phyloP scores from a whole-genome alignment of 805 yeast species.

The Lipomyces japonicus region DNA sequence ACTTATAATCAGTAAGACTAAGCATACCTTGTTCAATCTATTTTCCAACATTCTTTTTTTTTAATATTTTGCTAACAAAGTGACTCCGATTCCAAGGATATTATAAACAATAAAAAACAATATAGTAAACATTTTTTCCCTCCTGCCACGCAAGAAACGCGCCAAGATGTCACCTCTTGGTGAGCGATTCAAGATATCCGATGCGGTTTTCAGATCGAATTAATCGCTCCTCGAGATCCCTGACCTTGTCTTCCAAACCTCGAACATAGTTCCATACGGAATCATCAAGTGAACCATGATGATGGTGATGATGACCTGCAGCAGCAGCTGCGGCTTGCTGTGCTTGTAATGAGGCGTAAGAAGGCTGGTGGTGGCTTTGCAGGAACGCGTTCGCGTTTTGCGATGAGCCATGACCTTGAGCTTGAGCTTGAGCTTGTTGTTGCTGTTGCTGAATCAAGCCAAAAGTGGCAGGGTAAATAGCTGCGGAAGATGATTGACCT shows the following conservation, averaged over 20 bases:
- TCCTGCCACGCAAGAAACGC: no score
- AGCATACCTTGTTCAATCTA: no score
- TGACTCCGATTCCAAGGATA: no score
- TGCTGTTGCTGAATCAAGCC: neutral
- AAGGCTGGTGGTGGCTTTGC: slow-evolving; percentile 13
- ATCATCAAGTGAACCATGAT: slow-evolving; percentile 23
- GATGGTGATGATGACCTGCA: slow-evolving; percentile 1
- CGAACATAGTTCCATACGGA: slow-evolving; percentile 30
- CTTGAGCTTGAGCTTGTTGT: neutral
- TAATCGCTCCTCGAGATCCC: slow-evolving; percentile 36
- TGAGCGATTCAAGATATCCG: slow-evolving; percentile 21
- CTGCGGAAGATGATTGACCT: slow-evolving; percentile 11
- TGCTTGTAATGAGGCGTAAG: slow-evolving; percentile 9
- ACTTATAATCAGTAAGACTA: no score
- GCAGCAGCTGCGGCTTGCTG: slow-evolving; percentile 1
- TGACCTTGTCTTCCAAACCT: slow-evolving; percentile 34
- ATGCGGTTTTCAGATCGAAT: slow-evolving; percentile 35
- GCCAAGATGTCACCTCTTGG: slow-evolving; percentile 5
- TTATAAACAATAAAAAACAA: no score
- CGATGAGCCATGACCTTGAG: slow-evolving; percentile 1
- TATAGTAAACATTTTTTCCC: no score
- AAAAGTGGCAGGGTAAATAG: neutral
- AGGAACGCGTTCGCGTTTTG: slow-evolving; percentile 23
- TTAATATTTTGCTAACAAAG: no score
- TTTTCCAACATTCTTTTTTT: no score